Percentiles rank a stretch among this genome's conserved stretches.
Evolutionary conservation across 306 rosid genomes (phyloP).

Genomic region (Styphnolobium japonicum): DNA sequence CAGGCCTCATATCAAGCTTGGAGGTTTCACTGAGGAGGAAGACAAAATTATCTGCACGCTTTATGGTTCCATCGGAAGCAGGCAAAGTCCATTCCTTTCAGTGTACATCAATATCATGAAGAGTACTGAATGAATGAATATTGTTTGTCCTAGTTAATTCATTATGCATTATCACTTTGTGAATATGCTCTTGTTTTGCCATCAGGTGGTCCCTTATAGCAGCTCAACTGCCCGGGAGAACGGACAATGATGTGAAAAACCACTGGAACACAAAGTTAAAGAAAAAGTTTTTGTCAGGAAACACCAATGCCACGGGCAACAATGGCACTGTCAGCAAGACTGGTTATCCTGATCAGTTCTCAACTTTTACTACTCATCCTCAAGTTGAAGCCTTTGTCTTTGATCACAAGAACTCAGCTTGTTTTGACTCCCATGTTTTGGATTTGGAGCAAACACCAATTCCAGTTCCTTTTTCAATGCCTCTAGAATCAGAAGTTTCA

Average conservation of each 20-base stretch:
- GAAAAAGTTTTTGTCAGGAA: conserved; percentile 26
- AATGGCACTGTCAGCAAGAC: not conserved
- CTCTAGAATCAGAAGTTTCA: conserved; percentile 8
- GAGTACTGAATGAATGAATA: too few species aligned
- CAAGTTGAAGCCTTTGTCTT: conserved; percentile 1
- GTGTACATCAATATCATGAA: not conserved
- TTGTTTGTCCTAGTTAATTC: not conserved
- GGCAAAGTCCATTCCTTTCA: conserved; percentile 2
- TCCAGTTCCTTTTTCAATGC: not conserved
- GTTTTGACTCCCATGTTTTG: not conserved
- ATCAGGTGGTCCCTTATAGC: conserved; percentile 38
- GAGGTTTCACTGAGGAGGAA: conserved; percentile 32
- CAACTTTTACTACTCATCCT: conserved; percentile 14
- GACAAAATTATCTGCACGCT: conserved; percentile 35
- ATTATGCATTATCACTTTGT: not conserved
- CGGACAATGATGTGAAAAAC: conserved; percentile 38
- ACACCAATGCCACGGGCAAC: not conserved
- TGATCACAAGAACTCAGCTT: not conserved
- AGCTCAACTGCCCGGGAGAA: conserved; percentile 36
- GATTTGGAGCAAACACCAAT: not conserved
- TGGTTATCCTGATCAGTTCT: not conserved
- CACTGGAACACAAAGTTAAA: conserved; percentile 36
- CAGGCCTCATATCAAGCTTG: conserved; percentile 39
- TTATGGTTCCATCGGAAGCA: conserved; percentile 31
- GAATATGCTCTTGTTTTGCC: not conserved